These are phyloP conservation scores for Saturnispora mendoncae DNA, from an alignment of 805 yeast species.

Conservation along the genomic window DNA sequence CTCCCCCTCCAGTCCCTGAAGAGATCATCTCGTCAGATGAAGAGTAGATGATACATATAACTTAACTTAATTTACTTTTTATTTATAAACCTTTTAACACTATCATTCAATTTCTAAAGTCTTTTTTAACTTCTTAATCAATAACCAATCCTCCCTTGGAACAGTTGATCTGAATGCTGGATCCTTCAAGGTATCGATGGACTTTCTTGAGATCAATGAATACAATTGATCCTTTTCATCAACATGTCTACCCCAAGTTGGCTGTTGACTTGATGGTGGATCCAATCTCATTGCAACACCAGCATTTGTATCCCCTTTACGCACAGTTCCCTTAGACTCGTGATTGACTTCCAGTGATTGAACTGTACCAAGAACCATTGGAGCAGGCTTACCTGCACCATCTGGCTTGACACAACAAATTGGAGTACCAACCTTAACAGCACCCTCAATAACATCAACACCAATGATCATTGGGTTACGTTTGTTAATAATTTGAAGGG, in stretches of 20 bases:
- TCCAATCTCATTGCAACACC: conserved; percentile 99
- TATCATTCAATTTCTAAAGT: conserved; percentile 59
- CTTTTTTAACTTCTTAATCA: conserved; percentile 80
- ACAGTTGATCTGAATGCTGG: conserved; percentile 96
- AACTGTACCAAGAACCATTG: conserved; percentile 78
- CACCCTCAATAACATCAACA: conserved; percentile 93
- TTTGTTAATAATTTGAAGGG: conserved; percentile 93
- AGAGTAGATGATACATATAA: conserved; percentile 6
- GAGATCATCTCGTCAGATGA: conserved; percentile 14
- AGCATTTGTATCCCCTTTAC: conserved; percentile 92
- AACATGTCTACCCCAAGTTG: conserved; percentile 98
- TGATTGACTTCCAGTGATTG: conserved; percentile 94
- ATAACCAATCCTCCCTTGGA: conserved; percentile 90
- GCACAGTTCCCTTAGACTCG: conserved; percentile 66
- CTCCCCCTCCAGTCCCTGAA: conserved; percentile 13
- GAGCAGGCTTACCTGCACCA: conserved; percentile 61
- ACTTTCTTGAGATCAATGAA: conserved; percentile 81
- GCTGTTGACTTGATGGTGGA: conserved; percentile 84
- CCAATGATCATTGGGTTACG: conserved; percentile 99
- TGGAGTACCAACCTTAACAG: conserved; percentile 86
- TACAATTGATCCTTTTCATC: conserved; percentile 86
- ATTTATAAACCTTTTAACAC: neutral
- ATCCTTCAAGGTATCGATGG: conserved; percentile 95
- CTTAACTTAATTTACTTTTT: neutral
- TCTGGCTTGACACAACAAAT: conserved; percentile 87